Percentiles rank a stretch among this genome's conserved stretches.
These are phyloP conservation scores for Metarhizium sp. DNA, from an alignment of 2,329 filamentous ascomycete genomes.

Conservation along the genomic window DNA sequence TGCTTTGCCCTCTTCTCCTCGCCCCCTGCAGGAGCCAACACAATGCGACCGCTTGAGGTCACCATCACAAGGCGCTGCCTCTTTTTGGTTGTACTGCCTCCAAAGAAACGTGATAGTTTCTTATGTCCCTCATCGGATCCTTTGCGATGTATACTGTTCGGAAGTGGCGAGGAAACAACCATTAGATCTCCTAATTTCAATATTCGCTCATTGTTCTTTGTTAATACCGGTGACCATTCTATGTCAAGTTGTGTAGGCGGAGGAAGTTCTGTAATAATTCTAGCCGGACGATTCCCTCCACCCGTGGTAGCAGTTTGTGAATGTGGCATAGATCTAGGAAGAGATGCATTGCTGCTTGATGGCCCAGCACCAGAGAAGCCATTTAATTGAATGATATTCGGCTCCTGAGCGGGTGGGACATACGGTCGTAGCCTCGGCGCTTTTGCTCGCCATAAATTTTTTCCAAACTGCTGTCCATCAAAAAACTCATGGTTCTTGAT, in stretches of 20 bases:
- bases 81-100: conserved; percentile 84
- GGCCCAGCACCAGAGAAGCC: conserved; percentile 28
- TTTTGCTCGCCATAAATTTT: conserved; percentile 78
- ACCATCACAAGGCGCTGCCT: conserved; percentile 89
- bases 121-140: conserved; percentile 66
- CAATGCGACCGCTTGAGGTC: conserved; percentile 80
- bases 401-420: conserved; percentile 64
- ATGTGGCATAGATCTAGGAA: conserved; percentile 21
- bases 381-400: conserved; percentile 65
- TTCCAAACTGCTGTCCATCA: conserved; percentile 75
- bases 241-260: conserved; percentile 96
- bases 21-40: conserved; percentile 82
- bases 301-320: conserved; percentile 30
- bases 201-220: conserved; percentile 84
- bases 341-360: conserved; percentile 17
- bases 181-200: conserved; percentile 86
- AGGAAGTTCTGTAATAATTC: conserved; percentile 88
- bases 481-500: conserved; percentile 97
- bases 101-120: conserved; percentile 90
- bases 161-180: conserved; percentile 69
- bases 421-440: conserved; percentile 82
- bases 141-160: conserved; percentile 64
- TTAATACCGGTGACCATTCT: conserved; percentile 95
- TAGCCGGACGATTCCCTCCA: conserved; percentile 51
- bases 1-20: conserved; percentile 94